Evolutionary conservation across 164 flowering plant species (phyloP).

Genomic region (Magnolia sinica): DNA sequence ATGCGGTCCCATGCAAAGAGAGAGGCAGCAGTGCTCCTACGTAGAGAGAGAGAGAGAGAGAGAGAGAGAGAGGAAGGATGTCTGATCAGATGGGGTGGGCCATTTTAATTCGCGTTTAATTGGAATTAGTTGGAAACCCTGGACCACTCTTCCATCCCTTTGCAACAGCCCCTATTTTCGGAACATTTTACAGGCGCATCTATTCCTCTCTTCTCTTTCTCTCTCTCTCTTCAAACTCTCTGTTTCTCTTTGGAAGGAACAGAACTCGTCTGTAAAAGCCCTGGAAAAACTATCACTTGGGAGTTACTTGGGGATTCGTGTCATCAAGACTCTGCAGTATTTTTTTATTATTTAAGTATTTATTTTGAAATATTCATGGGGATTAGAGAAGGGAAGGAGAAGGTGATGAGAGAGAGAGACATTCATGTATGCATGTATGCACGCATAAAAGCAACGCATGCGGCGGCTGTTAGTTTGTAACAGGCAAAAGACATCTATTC

Average conservation of each 20-base stretch:
- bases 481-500: not conserved
- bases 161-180: constrained; percentile 38
- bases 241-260: constrained; percentile 12
- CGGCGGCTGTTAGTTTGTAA: not conserved
- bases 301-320: constrained; percentile 31
- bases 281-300: constrained; percentile 31
- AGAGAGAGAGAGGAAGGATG: not conserved
- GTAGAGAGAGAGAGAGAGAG: not conserved
- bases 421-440: constrained; percentile 1
- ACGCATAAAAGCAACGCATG: constrained; percentile 2
- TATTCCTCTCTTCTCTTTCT: constrained; percentile 6
- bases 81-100: not conserved
- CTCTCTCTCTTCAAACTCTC: constrained; percentile 4
- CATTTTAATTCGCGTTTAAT: constrained; percentile 19
- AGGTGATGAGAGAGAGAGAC: constrained; percentile 6
- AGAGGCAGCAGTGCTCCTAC: not conserved
- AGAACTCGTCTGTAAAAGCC: constrained; percentile 38
- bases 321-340: not conserved
- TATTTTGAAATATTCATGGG: not conserved
- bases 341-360: not conserved
- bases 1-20: constrained; percentile 11
- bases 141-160: constrained; percentile 47
- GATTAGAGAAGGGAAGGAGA: constrained; percentile 7
- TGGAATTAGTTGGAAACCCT: constrained; percentile 31
- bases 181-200: constrained; percentile 34